Conservation (phyloP, 495 filamentous ascomycete species). For the Hypomontagnella submonticulosa region DNA sequence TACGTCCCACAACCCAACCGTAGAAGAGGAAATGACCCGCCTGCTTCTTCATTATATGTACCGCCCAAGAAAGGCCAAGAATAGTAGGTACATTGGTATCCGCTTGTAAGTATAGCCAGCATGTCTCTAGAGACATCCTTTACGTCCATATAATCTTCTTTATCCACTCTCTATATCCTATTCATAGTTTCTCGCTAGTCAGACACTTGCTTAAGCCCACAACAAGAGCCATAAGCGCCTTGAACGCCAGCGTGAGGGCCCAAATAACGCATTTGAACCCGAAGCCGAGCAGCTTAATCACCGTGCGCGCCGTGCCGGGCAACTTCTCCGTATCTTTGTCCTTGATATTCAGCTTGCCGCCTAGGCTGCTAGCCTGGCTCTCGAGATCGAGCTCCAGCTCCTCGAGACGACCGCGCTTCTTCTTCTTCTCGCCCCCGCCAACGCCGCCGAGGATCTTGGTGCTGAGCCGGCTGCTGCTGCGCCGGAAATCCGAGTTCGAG, state of each 20-base stretch:
- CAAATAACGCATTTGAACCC: constrained; percentile 61
- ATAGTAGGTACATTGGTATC: constrained; percentile 23
- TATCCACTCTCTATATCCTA: not conserved
- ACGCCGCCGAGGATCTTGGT: constrained; percentile 31
- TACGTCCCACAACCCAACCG: constrained; percentile 36
- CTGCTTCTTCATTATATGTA: constrained; percentile 41
- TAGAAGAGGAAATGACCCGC: constrained; percentile 47
- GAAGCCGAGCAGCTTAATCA: constrained; percentile 54
- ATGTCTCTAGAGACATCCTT: not conserved
- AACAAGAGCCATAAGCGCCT: constrained; percentile 52
- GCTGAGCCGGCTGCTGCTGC: constrained; percentile 47
- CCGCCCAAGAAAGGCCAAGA: constrained; percentile 8
- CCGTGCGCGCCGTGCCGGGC: constrained; percentile 50
- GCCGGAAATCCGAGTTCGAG: constrained; percentile 37
- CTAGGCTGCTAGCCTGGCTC: constrained; percentile 61
- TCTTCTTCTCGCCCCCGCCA: constrained; percentile 33
- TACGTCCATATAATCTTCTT: not conserved
- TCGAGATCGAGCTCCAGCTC: constrained; percentile 68
- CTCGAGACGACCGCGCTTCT: constrained; percentile 56
- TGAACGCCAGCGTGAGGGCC: constrained; percentile 58
- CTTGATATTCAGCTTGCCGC: constrained; percentile 48
- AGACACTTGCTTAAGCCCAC: constrained; percentile 54
- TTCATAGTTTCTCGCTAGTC: constrained; percentile 52
- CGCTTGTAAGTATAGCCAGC: constrained; percentile 4
- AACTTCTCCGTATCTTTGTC: constrained; percentile 54